Base-by-base conservation (phyloP, 129 eudicot species). In the Tagetes patula region DNA sequence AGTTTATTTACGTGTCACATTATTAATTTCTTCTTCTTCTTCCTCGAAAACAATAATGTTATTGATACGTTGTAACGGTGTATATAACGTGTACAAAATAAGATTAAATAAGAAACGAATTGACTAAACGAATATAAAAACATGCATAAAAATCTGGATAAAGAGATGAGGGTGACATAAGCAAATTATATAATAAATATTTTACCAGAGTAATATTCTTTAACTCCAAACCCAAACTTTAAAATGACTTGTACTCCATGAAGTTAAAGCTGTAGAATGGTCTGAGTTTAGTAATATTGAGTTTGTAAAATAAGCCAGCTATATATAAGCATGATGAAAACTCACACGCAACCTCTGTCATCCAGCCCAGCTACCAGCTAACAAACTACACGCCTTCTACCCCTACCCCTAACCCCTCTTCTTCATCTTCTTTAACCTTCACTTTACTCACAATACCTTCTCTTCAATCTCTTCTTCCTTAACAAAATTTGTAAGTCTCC, bases 281-380 rank as follows among this genome's bases (percentile, higher is more conserved):
- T 20, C 31, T 52, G 36, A 38, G 42, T 2, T 5, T 0, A 71
- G 67, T 33, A 71, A 14, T 41, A 0, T 8, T 43, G 40, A 10
- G 2, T 12, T 37, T 78, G 67, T 54, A 34, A 52, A 71, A 4
- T 1, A 5, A 2, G 14, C 49, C 47, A 71, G 41, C 73, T 20
- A 78, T 78, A 71, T 77, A 78, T 71, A 78, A 69, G 70, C 54
- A 69, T 45, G 74, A 33, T 43, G 75, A 76, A 59, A 77, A 42
- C 77, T 67, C 62, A 78, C 77, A 78, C 82, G 82, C 82, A 78
- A 78, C 82, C 77, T 78, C 82, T 78, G 82, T 78, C 82, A 78
- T 78, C 82, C 77, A 63, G 77, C 67, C 81, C 82, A 78, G 82
- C 82, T 78, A 78, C 60, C 77, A 20, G 27, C 27, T 52, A 70